Percentiles rank a stretch among this genome's conserved stretches.
Conservation (phyloP, 2,329 filamentous ascomycete species). For the Epichloe uncinata region DNA sequence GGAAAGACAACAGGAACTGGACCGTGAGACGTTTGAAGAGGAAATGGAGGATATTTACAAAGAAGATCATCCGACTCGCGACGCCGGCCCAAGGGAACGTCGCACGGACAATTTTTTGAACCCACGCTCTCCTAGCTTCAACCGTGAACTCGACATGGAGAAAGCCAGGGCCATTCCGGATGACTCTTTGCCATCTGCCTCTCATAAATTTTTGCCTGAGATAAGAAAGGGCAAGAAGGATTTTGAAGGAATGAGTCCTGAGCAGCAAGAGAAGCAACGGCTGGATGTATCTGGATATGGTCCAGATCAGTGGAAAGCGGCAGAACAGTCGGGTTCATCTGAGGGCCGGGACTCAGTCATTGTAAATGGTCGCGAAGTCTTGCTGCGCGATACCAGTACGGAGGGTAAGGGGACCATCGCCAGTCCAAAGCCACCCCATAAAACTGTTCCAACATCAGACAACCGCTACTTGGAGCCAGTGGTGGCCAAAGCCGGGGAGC, state of each 20-base stretch:
- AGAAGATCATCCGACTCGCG: slow-evolving; percentile 20
- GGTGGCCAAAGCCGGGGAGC: slow-evolving; percentile 29
- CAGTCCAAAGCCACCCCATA: slow-evolving; percentile 22
- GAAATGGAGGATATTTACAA: slow-evolving; percentile 52
- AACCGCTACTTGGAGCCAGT: slow-evolving; percentile 20
- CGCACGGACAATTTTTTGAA: slow-evolving; percentile 24
- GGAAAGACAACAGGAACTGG: slow-evolving; percentile 54
- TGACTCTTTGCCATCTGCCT: slow-evolving; percentile 6
- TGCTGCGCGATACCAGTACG: slow-evolving; percentile 48
- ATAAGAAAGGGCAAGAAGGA: slow-evolving; percentile 1
- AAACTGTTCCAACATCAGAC: slow-evolving; percentile 13
- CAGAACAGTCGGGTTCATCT: slow-evolving; percentile 46
- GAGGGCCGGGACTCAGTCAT: slow-evolving; percentile 59
- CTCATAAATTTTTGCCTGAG: not conserved
- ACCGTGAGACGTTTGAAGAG: slow-evolving; percentile 40
- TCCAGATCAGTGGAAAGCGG: slow-evolving; percentile 57
- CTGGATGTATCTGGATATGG: slow-evolving; percentile 71
- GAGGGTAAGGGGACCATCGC: slow-evolving; percentile 50
- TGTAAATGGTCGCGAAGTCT: slow-evolving; percentile 54
- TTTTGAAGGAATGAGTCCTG: not conserved
- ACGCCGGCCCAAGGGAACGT: slow-evolving; percentile 16
- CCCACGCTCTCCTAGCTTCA: slow-evolving; percentile 44
- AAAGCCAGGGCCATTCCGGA: slow-evolving; percentile 36
- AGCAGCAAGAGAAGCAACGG: slow-evolving; percentile 43
- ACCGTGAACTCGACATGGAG: slow-evolving; percentile 43